Base-by-base conservation (phyloP, 345 rosid genomes). In the Eucalyptus paniculata region DNA sequence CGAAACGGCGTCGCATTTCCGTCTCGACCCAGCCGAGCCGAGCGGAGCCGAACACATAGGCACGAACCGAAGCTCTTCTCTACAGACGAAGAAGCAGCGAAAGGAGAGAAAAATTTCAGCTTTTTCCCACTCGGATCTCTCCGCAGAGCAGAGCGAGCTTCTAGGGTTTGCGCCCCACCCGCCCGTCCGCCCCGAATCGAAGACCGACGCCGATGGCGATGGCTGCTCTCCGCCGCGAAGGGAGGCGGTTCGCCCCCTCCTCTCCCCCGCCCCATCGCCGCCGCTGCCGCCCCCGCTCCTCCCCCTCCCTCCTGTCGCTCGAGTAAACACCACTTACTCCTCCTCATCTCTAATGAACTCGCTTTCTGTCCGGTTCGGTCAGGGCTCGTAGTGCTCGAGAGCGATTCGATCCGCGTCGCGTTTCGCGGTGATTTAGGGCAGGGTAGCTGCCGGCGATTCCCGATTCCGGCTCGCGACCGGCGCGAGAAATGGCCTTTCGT, bases 181-280 rank as follows among this genome's bases (percentile, higher is more conserved):
- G 30, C 14, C 65, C 21, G 1, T 9, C 44, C 23, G 23, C 56
- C 65, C 87, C 30, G 47, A 54, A 17, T 51, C 54, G 49, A 82
- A 85, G 83, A 90, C 21, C 81, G 62, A 26, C 81, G 62, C n/a
- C 91, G 88, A 94, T 96, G 97, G 97, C 97, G 60, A 95, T 96
- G 97, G 93, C 97, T 92, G 94, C 94, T 87, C 88, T 96, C 92
- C 94, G 95, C 51, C 97, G 97, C 89, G 97, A 96, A 92, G 96
- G 97, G 94, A 94, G 95, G 94, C 96, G 97, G 23, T 92, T 96
- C 89, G 92, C 93, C 91, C 93, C 96, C 93, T 95, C 86, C 90
- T 94, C 90, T 89, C 93, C 24, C 95, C 72, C 96, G 95, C n/a
- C 94, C 96, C 9, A 91, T 95, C 88, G 89, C 93, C 89, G 93